A percentile compares a stretch with the other conserved stretches of the same genome.
phyloP scores from a whole-genome alignment of 345 rosid genomes.

The Corchorus olitorius region DNA sequence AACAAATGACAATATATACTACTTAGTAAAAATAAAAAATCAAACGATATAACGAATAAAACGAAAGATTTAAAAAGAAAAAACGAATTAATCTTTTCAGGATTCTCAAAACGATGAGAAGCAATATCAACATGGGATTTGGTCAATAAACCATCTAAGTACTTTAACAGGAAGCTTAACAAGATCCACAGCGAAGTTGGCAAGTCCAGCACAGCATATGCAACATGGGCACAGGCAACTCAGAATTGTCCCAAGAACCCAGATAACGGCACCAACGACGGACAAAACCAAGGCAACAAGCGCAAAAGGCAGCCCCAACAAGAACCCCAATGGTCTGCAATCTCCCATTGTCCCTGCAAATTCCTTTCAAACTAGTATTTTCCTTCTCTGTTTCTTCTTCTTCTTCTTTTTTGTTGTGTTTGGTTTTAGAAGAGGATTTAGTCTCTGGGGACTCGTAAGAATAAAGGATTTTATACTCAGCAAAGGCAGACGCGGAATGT shows the following conservation, averaged over 20 bases:
- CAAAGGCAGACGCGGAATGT: constrained; percentile 15
- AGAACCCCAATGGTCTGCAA: constrained; percentile 85
- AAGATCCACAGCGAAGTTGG: constrained; percentile 63
- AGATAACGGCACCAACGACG: constrained; percentile 65
- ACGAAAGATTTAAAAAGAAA: neutral
- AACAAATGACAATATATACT: too few species aligned
- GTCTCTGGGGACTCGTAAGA: neutral
- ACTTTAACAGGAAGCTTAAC: constrained; percentile 69
- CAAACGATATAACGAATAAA: too few species aligned
- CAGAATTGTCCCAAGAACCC: constrained; percentile 72
- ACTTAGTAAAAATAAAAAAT: too few species aligned
- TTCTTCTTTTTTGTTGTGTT: neutral
- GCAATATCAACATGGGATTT: constrained; percentile 66
- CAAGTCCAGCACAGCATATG: constrained; percentile 65
- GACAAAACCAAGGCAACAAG: constrained; percentile 64
- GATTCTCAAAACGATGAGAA: neutral
- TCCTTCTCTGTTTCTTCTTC: neutral
- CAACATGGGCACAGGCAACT: constrained; percentile 92
- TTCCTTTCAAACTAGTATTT: neutral
- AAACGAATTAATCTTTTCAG: neutral
- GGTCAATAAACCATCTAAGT: constrained; percentile 65
- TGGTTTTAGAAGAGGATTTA: neutral
- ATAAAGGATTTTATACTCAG: neutral
- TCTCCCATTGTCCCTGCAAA: constrained; percentile 46
- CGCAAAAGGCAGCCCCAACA: constrained; percentile 79